Conservation (phyloP, 495 filamentous ascomycete species). For the Hypoxylon cercidicola region DNA sequence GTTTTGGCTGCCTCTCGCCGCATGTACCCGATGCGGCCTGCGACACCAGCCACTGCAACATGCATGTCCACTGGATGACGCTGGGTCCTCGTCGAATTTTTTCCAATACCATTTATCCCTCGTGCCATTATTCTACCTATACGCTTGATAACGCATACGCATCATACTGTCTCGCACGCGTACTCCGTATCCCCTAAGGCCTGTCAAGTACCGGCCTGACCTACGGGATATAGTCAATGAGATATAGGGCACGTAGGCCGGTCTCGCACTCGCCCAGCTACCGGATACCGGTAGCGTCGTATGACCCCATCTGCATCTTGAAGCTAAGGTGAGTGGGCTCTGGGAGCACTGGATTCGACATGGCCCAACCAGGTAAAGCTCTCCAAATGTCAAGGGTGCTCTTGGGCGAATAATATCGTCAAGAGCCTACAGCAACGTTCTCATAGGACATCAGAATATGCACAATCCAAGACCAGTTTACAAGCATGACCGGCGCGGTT, state of each 20-base stretch:
- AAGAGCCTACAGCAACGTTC: conserved; percentile 39
- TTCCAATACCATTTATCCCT: neutral
- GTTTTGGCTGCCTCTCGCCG: conserved; percentile 35
- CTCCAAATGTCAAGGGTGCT: conserved; percentile 40
- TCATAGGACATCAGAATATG: conserved; percentile 49
- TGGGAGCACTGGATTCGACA: conserved; percentile 37
- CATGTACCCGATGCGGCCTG: conserved; percentile 31
- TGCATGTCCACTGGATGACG: neutral
- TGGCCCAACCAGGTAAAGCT: conserved; percentile 45
- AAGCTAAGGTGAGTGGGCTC: conserved; percentile 32
- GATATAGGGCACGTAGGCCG: conserved; percentile 3
- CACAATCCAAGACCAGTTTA: conserved; percentile 46
- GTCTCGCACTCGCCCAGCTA: conserved; percentile 25
- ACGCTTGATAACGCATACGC: conserved; percentile 26
- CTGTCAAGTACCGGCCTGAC: conserved; percentile 6
- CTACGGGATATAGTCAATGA: neutral
- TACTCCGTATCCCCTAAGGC: conserved; percentile 12
- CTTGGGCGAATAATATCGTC: conserved; percentile 41
- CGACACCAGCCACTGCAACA: conserved; percentile 33
- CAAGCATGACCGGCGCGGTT: conserved; percentile 42
- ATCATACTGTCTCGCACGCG: conserved; percentile 20
- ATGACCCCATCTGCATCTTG: conserved; percentile 37
- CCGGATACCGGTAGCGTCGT: conserved; percentile 35
- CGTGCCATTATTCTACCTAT: conserved; percentile 14
- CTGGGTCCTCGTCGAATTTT: conserved; percentile 2